A percentile compares a stretch with the other conserved stretches of the same genome.
Evolutionary conservation across 768 basidiomycete species (phyloP).

Genomic region (Udeniomyces megalosporus): DNA sequence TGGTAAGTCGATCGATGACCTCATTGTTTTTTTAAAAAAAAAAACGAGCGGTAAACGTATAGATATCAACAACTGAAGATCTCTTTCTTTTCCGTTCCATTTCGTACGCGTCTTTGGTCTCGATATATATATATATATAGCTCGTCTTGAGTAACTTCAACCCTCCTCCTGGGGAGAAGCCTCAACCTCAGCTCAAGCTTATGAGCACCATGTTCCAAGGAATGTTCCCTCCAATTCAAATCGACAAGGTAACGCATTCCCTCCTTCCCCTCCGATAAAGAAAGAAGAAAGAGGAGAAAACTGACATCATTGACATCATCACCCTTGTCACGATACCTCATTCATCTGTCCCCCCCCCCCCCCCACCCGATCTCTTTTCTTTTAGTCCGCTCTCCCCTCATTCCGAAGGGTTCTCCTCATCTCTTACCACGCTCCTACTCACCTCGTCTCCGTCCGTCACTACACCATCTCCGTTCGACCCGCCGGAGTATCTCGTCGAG

Average conservation of each 20-base stretch:
- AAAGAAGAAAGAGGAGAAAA: too few relatives aligned
- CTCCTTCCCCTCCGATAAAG: too few relatives aligned
- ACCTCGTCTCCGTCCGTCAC: conserved; percentile 82
- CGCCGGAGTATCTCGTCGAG: conserved; percentile 80
- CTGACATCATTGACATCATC: too few relatives aligned
- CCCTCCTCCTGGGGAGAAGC: conserved; percentile 34
- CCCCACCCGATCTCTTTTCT: background rate
- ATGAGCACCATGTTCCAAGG: conserved; percentile 93
- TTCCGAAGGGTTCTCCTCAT: conserved; percentile 78
- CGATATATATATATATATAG: too few relatives aligned
- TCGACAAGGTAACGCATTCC: conserved; percentile 31
- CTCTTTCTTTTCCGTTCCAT: too few relatives aligned
- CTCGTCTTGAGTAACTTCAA: conserved; percentile 67
- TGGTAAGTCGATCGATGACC: too few relatives aligned
- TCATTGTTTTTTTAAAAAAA: too few relatives aligned
- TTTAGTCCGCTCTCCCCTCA: conserved; percentile 49
- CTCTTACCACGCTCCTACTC: conserved; percentile 70
- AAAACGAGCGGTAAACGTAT: too few relatives aligned
- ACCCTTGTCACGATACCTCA: background rate
- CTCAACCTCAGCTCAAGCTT: conserved; percentile 71
- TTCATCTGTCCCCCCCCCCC: background rate
- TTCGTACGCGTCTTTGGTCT: background rate
- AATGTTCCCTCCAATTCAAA: conserved; percentile 73
- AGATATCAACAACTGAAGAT: background rate
- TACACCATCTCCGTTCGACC: conserved; percentile 90